A percentile compares a stretch with the other conserved stretches of the same genome.
These are phyloP conservation scores for Galerina sulciceps DNA, from an alignment of 768 basidiomycete species.

Conservation along the genomic window DNA sequence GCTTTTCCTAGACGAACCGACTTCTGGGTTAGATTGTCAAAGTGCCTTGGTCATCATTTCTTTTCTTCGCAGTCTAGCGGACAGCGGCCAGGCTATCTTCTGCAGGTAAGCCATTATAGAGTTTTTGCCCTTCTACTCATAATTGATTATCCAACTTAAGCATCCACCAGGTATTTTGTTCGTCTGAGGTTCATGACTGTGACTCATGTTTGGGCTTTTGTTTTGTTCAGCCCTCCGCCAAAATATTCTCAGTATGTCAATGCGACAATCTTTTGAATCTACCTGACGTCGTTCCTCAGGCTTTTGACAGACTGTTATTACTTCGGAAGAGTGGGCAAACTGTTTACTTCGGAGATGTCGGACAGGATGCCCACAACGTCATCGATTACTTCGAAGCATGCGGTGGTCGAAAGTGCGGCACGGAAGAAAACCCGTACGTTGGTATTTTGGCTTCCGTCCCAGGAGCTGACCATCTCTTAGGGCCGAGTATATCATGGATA, in stretches of 20 bases:
- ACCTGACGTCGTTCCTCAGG: slow-evolving; percentile 27
- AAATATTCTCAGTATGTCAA: slow-evolving; percentile 65
- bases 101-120: slow-evolving; percentile 64
- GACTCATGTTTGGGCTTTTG: too few species aligned
- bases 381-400: slow-evolving; percentile 79
- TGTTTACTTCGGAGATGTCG: slow-evolving; percentile 78
- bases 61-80: slow-evolving; percentile 77
- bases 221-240: slow-evolving; percentile 67
- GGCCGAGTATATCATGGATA: slow-evolving; percentile 68
- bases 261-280: not conserved
- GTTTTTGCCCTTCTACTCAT: not conserved
- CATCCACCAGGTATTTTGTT: slow-evolving; percentile 42
- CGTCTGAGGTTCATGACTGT: not conserved
- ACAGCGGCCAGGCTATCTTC: slow-evolving; percentile 86
- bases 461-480: slow-evolving; percentile 30
- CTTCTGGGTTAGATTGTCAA: slow-evolving; percentile 86
- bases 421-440: slow-evolving; percentile 74
- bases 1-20: slow-evolving; percentile 89
- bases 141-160: slow-evolving; percentile 24
- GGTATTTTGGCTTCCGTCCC: not conserved
- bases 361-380: slow-evolving; percentile 61
- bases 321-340: slow-evolving; percentile 78
- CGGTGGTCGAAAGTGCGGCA: slow-evolving; percentile 64
- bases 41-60: slow-evolving; percentile 82
- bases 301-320: slow-evolving; percentile 80